phyloP scores from a whole-genome alignment of 2,329 filamentous ascomycete species.

The Helicocarpus griseus region DNA sequence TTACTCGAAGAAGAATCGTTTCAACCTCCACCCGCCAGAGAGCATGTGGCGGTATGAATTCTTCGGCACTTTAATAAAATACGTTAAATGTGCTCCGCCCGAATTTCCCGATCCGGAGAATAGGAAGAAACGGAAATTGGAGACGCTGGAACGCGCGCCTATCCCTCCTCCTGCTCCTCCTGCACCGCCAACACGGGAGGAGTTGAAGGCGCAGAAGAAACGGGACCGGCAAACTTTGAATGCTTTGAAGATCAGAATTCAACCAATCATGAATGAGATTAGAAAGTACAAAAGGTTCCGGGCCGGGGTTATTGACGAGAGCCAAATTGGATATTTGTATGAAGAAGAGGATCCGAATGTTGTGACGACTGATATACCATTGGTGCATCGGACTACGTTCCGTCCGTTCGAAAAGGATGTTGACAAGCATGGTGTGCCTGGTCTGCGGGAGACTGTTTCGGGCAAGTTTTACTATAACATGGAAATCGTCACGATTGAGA shows the following conservation, averaged over 20 bases:
- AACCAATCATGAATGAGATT: constrained; percentile 96
- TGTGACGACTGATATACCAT: constrained; percentile 50
- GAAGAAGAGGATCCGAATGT: constrained; percentile 68
- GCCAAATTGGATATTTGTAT: constrained; percentile 69
- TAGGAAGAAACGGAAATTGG: constrained; percentile 76
- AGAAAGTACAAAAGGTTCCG: constrained; percentile 89
- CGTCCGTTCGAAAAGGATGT: constrained; percentile 71
- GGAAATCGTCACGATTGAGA: constrained; percentile 85
- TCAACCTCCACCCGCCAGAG: constrained; percentile 57
- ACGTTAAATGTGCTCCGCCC: constrained; percentile 66
- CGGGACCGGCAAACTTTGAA: constrained; percentile 78
- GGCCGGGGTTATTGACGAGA: constrained; percentile 64
- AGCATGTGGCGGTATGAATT: constrained; percentile 60
- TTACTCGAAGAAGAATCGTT: constrained; percentile 70
- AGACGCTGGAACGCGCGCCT: constrained; percentile 65
- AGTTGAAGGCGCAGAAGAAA: constrained; percentile 70
- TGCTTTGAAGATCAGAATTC: constrained; percentile 74
- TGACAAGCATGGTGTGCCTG: constrained; percentile 68
- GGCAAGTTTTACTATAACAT: constrained; percentile 92
- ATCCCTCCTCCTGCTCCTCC: constrained; percentile 55
- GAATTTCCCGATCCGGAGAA: constrained; percentile 83
- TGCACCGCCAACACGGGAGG: constrained; percentile 60
- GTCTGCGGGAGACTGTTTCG: constrained; percentile 63
- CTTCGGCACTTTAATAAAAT: constrained; percentile 63
- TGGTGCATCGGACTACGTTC: constrained; percentile 47